phyloP scores from a whole-genome alignment of 371 early-diverging fungal genomes.

The Basidiobolus meristosporus region DNA sequence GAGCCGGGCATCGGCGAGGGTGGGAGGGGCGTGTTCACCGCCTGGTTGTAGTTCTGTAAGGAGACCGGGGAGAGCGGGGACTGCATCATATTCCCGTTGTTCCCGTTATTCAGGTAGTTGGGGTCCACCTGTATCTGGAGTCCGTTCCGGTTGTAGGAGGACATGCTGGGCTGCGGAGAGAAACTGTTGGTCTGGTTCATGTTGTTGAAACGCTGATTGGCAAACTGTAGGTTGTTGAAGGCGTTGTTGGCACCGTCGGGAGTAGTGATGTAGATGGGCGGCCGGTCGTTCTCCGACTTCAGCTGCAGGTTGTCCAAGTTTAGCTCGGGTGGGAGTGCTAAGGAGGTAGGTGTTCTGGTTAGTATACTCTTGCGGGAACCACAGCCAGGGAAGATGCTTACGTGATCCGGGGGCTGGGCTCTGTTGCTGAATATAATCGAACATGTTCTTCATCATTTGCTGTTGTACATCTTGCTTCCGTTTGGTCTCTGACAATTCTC shows the following conservation, averaged over 20 bases:
- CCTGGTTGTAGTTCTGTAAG: constrained; percentile 11
- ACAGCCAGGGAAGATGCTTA: too few relatives aligned
- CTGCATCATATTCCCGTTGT: constrained; percentile 7
- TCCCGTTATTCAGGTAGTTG: not conserved
- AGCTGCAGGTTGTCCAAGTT: constrained; percentile 16
- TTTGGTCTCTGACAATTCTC: constrained; percentile 48
- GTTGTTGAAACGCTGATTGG: too few relatives aligned
- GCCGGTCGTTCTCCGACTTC: constrained; percentile 19
- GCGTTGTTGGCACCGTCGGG: constrained; percentile 17
- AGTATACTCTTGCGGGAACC: too few relatives aligned
- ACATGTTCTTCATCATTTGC: constrained; percentile 25
- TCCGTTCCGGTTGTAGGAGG: too few relatives aligned
- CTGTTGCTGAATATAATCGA: constrained; percentile 27
- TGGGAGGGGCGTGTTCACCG: constrained; percentile 20
- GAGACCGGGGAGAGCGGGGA: constrained; percentile 14
- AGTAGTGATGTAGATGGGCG: constrained; percentile 33
- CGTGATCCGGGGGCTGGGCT: not conserved
- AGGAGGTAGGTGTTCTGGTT: constrained; percentile 3
- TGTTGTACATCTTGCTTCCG: constrained; percentile 35
- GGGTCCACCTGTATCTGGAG: constrained; percentile 1
- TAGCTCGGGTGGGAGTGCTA: constrained; percentile 16
- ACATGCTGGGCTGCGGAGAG: too few relatives aligned
- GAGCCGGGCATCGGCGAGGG: constrained; percentile 20
- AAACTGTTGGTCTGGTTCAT: too few relatives aligned
- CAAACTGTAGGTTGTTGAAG: constrained; percentile 10